Evolutionary conservation across 768 basidiomycete genomes (phyloP), one percentile per base, ranked within the genome.

Genomic region (Plicaturopsis crispa): DNA sequence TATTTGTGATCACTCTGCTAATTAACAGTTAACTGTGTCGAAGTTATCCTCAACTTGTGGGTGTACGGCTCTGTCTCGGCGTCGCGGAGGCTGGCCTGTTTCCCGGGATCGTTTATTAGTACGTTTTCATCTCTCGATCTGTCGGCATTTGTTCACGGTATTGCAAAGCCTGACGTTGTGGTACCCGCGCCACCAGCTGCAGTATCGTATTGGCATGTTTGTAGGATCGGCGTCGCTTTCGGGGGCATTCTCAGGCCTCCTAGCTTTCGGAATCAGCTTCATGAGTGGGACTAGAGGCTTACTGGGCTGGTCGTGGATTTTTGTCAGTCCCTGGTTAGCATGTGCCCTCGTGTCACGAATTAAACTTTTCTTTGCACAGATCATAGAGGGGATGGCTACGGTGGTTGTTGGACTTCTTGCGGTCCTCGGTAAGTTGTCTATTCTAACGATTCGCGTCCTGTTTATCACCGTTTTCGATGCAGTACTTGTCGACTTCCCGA

Each of bases 261-360:
- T 81, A 12, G 78, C 78, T 0, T 78, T 63, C 51, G 75, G 52
- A 0, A 73, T 80, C 20, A 61, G 66, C 26, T 70, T 72, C 36
- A 72, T 80, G 74, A 51, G 55, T 20, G 73, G 72, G 0, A 55
- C 54, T 0, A 56, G 48, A 2, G 67, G 72, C 2, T 49, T 73
- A n/a, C 48, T 65, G 13, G 78, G 75, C 8, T 82, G 80, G 80
- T 73, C 72, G 0, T 81, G 79, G 80, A 79, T 81, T 34, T 82
- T 81, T 40, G 75, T 78, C n/a, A 45, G 30, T 70, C 26, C 26
- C 26, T n/a, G n/a, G n/a, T n/a, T n/a, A n/a, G n/a, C n/a, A n/a
- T n/a, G n/a, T n/a, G n/a, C n/a, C n/a, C n/a, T n/a, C n/a, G n/a
- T n/a, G n/a, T n/a, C n/a, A n/a, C 26, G 26, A 8, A 28, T 14